phyloP scores from a whole-genome alignment of 2,329 filamentous ascomycete species.

The Fusarium verticillioides region DNA sequence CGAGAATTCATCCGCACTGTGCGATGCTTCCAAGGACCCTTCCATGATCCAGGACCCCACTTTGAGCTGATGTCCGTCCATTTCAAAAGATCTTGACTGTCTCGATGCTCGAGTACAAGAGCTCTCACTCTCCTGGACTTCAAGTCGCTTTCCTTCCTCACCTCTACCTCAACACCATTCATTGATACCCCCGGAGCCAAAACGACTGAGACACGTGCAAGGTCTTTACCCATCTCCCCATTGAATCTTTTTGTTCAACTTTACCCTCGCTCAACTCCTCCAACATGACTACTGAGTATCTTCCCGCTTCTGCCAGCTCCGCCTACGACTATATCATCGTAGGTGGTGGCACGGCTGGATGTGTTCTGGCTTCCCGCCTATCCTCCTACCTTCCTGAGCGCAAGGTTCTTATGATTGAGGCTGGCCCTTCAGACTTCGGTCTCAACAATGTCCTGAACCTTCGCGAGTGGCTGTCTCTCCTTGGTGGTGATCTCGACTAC shows the following conservation, averaged over 20 bases:
- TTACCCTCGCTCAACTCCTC: background rate
- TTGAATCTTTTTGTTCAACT: background rate
- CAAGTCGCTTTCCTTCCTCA: conserved; percentile 4
- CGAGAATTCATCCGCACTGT: conserved; percentile 18
- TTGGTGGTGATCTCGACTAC: conserved; percentile 90
- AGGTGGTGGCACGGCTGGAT: conserved; percentile 87
- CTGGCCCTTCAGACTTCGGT: conserved; percentile 88
- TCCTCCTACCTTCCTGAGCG: conserved; percentile 86
- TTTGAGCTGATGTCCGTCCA: conserved; percentile 4
- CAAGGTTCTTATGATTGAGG: conserved; percentile 85
- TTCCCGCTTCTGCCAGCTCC: conserved; percentile 71
- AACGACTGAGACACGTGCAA: background rate
- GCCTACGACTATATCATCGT: conserved; percentile 87
- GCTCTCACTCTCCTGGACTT: conserved; percentile 7
- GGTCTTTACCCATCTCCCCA: background rate
- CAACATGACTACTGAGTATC: conserved; percentile 74
- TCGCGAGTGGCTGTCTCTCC: conserved; percentile 85
- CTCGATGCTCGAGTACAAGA: conserved; percentile 27
- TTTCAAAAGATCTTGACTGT: conserved; percentile 34
- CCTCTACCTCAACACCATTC: background rate
- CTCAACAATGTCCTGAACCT: conserved; percentile 88
- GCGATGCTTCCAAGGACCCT: background rate
- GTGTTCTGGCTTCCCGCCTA: conserved; percentile 82
- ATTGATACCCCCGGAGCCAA: background rate
- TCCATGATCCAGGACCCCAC: conserved; percentile 24